A percentile compares a stretch with the other conserved stretches of the same genome.
Evolutionary conservation across 345 rosid genomes (phyloP).

Genomic region (Hibiscus mutabilis): DNA sequence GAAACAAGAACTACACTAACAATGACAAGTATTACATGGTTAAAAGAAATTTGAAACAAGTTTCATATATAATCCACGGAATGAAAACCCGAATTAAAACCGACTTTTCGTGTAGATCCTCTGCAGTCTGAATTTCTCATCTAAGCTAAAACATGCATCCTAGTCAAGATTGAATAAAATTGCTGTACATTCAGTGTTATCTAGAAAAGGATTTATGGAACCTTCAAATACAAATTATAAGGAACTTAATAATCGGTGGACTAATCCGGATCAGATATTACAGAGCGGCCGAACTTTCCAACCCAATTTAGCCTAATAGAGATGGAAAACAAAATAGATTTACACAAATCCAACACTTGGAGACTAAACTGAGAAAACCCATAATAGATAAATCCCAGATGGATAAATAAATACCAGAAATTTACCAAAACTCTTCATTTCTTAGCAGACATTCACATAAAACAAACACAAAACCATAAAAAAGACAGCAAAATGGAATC

Average conservation of each 20-base stretch:
- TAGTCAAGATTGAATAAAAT: not conserved
- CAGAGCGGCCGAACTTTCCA: too few relatives aligned
- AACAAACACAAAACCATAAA: not conserved
- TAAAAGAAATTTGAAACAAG: not conserved
- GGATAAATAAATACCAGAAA: not conserved
- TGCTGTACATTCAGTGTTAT: not conserved
- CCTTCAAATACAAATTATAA: not conserved
- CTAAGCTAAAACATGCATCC: not conserved
- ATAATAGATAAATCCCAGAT: not conserved
- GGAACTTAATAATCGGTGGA: too few relatives aligned
- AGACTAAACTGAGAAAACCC: not conserved
- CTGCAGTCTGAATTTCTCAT: not conserved
- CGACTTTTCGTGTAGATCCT: not conserved
- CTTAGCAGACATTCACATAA: not conserved
- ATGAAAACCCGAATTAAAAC: not conserved
- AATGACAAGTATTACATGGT: not conserved
- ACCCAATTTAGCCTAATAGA: not conserved
- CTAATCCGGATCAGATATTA: too few relatives aligned
- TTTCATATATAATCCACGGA: not conserved
- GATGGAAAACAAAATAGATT: not conserved
- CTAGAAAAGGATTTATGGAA: too few relatives aligned
- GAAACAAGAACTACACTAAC: not conserved
- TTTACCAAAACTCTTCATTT: not conserved
- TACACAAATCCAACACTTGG: not conserved
- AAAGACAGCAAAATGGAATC: conserved; percentile 1